phyloP scores from a whole-genome alignment of 768 basidiomycete genomes.

The Leccinum fibrillosum region DNA sequence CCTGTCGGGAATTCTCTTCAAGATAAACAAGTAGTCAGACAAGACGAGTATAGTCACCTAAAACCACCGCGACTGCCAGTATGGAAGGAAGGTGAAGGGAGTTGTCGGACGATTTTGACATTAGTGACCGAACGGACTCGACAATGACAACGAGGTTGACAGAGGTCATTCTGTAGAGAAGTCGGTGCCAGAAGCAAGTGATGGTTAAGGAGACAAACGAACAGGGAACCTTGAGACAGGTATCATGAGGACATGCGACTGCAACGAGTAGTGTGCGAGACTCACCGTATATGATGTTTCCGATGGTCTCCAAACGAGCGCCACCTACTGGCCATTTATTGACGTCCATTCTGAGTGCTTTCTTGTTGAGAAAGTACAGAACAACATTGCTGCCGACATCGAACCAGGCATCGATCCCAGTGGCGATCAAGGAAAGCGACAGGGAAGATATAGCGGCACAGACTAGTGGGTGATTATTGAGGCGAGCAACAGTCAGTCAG shows the following conservation, averaged over 20 bases:
- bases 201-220: not conserved
- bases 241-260: conserved; percentile 1
- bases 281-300: conserved; percentile 81
- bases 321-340: conserved; percentile 94
- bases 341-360: conserved; percentile 64
- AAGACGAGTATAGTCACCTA: conserved; percentile 40
- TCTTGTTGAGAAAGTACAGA: conserved; percentile 73
- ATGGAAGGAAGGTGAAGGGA: conserved; percentile 79
- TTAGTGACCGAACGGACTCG: conserved; percentile 74
- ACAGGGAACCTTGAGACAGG: conserved; percentile 46
- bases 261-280: not conserved
- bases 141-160: conserved; percentile 92
- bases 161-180: conserved; percentile 70
- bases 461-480: conserved; percentile 42
- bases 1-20: conserved; percentile 36
- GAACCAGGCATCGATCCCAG: conserved; percentile 83
- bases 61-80: conserved; percentile 76
- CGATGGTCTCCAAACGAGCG: conserved; percentile 82
- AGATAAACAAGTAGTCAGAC: not conserved
- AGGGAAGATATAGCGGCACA: conserved; percentile 86
- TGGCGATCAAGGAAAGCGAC: conserved; percentile 86
- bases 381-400: conserved; percentile 82
- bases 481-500: not conserved
- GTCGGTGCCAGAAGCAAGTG: not conserved
- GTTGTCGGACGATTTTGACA: conserved; percentile 53